phyloP scores from a whole-genome alignment of 352 stramenopile species.

The Globisporangium acanthophoron region DNA sequence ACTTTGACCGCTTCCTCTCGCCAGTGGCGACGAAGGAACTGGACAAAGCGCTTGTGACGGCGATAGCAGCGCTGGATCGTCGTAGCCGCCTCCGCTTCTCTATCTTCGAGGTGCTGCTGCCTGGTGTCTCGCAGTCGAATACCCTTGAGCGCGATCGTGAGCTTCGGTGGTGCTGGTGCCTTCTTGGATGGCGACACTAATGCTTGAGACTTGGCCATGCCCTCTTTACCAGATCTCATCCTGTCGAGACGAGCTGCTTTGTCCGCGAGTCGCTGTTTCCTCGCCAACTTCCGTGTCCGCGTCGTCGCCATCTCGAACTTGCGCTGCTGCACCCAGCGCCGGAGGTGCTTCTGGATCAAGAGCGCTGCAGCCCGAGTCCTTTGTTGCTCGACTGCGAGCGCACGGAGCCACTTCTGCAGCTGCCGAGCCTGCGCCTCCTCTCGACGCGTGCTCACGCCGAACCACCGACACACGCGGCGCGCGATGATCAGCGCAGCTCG shows the following conservation, averaged over 20 bases:
- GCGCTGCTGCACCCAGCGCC: constrained; percentile 41
- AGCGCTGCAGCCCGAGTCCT: constrained; percentile 16
- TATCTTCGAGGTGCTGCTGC: neutral
- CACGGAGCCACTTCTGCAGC: constrained; percentile 20
- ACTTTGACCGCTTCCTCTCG: constrained; percentile 20
- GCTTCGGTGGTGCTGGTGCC: neutral
- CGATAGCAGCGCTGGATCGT: constrained; percentile 30
- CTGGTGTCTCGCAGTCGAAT: neutral
- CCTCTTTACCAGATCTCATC: too few relatives aligned
- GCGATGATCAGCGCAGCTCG: constrained; percentile 18
- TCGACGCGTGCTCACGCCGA: constrained; percentile 4
- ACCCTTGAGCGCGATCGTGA: constrained; percentile 6
- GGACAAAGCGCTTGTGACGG: constrained; percentile 12
- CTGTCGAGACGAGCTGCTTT: constrained; percentile 16
- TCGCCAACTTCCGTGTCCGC: constrained; percentile 25
- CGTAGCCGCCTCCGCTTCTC: constrained; percentile 1
- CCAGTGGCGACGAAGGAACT: constrained; percentile 17
- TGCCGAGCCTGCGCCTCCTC: constrained; percentile 13
- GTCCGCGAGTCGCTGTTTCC: constrained; percentile 16
- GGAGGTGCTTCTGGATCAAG: constrained; percentile 43
- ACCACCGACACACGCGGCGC: constrained; percentile 19
- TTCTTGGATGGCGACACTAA: neutral
- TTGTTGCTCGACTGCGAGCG: constrained; percentile 21
- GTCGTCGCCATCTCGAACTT: constrained; percentile 25
- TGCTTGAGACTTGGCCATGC: neutral